Base-by-base conservation (phyloP, 192 early-diverging fungal species). In the Coemansia aciculifera region DNA sequence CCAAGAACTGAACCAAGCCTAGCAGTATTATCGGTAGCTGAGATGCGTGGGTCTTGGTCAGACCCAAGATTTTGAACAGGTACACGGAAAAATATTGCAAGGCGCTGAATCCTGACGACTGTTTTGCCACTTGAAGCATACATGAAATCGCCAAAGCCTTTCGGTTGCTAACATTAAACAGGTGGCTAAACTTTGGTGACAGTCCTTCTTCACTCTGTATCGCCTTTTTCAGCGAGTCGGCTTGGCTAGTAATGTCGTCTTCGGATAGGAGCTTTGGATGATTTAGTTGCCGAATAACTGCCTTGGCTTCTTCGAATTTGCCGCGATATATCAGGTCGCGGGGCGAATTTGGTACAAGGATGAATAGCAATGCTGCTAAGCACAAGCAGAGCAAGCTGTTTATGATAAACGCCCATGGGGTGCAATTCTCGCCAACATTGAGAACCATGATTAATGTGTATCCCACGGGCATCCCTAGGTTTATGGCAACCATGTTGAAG, bases 261-360 rank as follows among this genome's bases (percentile, higher is more conserved):
- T 69, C 59, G 0, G 63, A 34, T 12, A 70, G 8, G 1, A 13
- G 38, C 11, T 65, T 40, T 61, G 73, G 64, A 27, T 52, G 49
- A 36, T 31, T 68, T n/a, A 75, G 64, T 13, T 29, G 51, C 3
- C 61, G 54, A 15, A 75, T 69, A 5, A 75, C 59, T 5, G 32
- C 19, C 7, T 63, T 64, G 21, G 73, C 73, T 27, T 75, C 49
- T 5, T 69, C 40, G 15, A 64, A 0, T 27, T 52, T 37, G 9
- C 68, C 63, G 21, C 62, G 67, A 37, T 32, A 70, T 6, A 75
- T 68, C 10, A 75, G 73, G 44, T 75, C 73, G 3, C 73, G 73
- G 27, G 73, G 73, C 17, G 73, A 75, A 21, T 75, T 69, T 19
- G 73, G 73, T 3, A 75, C 73, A 46, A 69, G 48, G 3, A 62